Percentiles rank a stretch among this genome's conserved stretches.
These are phyloP conservation scores for Erodium maritimum DNA, from an alignment of 345 rosid species.

Conservation along the genomic window DNA sequence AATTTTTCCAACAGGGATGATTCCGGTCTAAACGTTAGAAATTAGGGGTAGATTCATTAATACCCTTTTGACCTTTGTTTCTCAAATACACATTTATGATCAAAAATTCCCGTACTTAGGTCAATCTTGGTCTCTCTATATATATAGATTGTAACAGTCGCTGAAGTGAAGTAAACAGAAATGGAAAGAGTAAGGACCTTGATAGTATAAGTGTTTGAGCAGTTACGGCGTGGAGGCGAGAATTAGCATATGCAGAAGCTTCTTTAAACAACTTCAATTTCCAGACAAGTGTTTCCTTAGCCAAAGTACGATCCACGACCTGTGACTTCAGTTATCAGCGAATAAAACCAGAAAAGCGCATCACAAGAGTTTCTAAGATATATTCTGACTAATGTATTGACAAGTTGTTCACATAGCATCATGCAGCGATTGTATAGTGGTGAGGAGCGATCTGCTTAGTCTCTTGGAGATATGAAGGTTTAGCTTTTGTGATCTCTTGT, in stretches of 20 bases:
- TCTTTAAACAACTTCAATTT: conserved; percentile 30
- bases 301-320: conserved; percentile 21
- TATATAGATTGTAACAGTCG: neutral
- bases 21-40: too few species aligned
- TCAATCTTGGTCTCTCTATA: too few species aligned
- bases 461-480: too few species aligned
- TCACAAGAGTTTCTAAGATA: neutral
- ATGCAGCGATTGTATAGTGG: too few species aligned
- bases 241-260: conserved; percentile 46
- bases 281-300: conserved; percentile 26
- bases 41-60: too few species aligned
- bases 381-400: neutral
- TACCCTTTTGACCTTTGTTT: too few species aligned
- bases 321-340: conserved; percentile 17
- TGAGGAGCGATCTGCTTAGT: too few species aligned
- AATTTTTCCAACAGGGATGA: too few species aligned
- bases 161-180: neutral
- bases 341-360: neutral
- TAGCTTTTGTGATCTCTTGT: too few species aligned
- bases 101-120: too few species aligned
- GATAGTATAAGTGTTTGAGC: conserved; percentile 53
- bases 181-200: conserved; percentile 27
- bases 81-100: too few species aligned
- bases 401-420: too few species aligned
- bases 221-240: conserved; percentile 36